A percentile compares a stretch with the other conserved stretches of the same genome.
Evolutionary conservation across 495 filamentous ascomycete species (phyloP).

Genomic region (Trichoderma gamsii): DNA sequence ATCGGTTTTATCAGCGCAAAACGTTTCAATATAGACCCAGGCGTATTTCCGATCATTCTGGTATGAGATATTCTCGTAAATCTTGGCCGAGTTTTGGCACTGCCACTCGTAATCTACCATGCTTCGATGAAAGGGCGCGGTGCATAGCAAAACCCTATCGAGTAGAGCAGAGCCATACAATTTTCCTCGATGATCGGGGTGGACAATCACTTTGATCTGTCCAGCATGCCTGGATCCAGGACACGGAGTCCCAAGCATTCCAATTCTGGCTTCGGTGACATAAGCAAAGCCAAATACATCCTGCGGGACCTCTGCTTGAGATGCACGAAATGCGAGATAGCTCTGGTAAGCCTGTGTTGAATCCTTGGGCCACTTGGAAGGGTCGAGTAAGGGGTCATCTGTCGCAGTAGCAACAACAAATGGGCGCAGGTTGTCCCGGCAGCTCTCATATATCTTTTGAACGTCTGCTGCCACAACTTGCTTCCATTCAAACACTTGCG

Average conservation of each 20-base stretch:
- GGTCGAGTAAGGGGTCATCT: neutral
- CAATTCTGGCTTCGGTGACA: conserved; percentile 25
- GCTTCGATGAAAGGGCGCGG: conserved; percentile 3
- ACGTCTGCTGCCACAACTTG: conserved; percentile 19
- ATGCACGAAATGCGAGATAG: conserved; percentile 1
- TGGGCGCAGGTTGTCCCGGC: conserved; percentile 26
- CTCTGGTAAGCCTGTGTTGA: neutral
- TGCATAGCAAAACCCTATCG: conserved; percentile 28
- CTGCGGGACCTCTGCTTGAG: conserved; percentile 2
- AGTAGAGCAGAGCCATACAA: conserved; percentile 33
- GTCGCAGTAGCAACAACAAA: conserved; percentile 34
- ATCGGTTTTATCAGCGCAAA: neutral
- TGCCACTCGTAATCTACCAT: conserved; percentile 10
- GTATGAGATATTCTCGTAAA: neutral
- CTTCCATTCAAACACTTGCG: conserved; percentile 6
- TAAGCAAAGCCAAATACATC: conserved; percentile 34
- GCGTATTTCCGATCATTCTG: conserved; percentile 11
- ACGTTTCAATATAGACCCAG: conserved; percentile 11
- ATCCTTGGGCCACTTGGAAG: neutral
- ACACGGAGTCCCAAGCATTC: conserved; percentile 20
- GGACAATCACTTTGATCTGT: conserved; percentile 32
- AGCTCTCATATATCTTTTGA: conserved; percentile 22
- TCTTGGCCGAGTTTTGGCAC: neutral
- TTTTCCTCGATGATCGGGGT: conserved; percentile 29
- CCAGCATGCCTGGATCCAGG: conserved; percentile 25